Evolutionary conservation across 176 grass and related monocot species (phyloP), one percentile per base, ranked within the genome.

Genomic region (Avena atlantica): DNA sequence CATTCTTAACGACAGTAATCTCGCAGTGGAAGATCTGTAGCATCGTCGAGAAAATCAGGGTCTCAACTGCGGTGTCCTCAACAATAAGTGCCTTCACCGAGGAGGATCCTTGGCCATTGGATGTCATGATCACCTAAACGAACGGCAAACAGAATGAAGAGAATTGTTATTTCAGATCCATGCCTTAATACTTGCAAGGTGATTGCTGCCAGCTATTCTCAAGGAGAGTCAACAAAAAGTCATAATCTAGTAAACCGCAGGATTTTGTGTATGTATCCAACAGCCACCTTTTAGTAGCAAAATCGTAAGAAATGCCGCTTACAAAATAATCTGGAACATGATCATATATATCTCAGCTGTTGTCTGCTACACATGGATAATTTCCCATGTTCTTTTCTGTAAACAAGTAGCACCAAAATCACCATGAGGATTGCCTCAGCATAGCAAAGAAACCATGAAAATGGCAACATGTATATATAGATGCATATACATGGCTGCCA

Each of bases 51-150:
- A 84, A 65, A 62, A 89, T 8, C 4, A 79, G 5, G 9, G 13
- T 24, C 20, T 73, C 40, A 17, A 89, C 20, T 63, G 70, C 37
- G 15, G 25, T 51, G 42, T 84, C 74, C 42, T 84, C 87, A 51
- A 84, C 53, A 24, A 89, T 37, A 0, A 89, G 48, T 15, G 87
- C 81, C 53, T 53, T 89, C 59, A 66, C 13, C 21, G 8, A 2
- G 7, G 61, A 70, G 7, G 61, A 60, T 12, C 23, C 51, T 59
- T 88, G 37, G 15, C n/a, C 49, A 8, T 50, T 69, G 51, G 16
- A 70, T 17, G 11, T 37, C 86, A 78, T 83, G 17, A 29, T 14
- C 17, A 70, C 5, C 23, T 4, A 42, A 69, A 70, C 2, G 76
- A 58, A 49, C 72, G 68, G 4, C 15, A 67, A 44, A 60, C 0